phyloP scores from a whole-genome alignment of 2,329 filamentous ascomycete species.

The Bipolaris gigantea region DNA sequence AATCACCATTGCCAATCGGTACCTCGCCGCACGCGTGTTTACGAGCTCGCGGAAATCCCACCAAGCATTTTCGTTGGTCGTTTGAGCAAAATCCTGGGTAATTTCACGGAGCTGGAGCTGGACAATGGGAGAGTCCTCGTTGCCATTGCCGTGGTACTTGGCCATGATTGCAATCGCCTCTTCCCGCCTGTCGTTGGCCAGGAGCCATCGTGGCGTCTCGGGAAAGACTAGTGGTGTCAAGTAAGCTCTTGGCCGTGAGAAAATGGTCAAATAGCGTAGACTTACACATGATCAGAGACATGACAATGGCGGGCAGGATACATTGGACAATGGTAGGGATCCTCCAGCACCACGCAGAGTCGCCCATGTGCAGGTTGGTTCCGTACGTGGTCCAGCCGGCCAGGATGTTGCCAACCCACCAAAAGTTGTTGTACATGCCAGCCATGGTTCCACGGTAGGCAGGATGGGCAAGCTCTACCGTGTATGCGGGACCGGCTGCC shows the following conservation, averaged over 20 bases:
- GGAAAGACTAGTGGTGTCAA: conserved; percentile 8
- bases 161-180: conserved; percentile 61
- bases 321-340: conserved; percentile 41
- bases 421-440: conserved; percentile 57
- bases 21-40: conserved; percentile 37
- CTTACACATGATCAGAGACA: conserved; percentile 49
- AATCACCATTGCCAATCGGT: conserved; percentile 45
- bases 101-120: conserved; percentile 46
- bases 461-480: conserved; percentile 63
- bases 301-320: conserved; percentile 46
- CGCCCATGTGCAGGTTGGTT: conserved; percentile 41
- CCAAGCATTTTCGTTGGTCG: conserved; percentile 39
- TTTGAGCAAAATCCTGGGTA: conserved; percentile 31
- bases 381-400: conserved; percentile 57
- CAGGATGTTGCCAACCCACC: conserved; percentile 55
- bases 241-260: background rate
- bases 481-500: conserved; percentile 61
- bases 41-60: conserved; percentile 41
- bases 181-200: conserved; percentile 57
- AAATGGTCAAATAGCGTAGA: background rate
- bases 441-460: conserved; percentile 63
- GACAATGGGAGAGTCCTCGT: conserved; percentile 39
- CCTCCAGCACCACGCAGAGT: conserved; percentile 57
- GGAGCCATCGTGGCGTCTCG: conserved; percentile 39
- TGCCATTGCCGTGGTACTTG: conserved; percentile 59